Evolutionary conservation across 495 filamentous ascomycete genomes (phyloP).

Genomic region (Talaromyces liani): DNA sequence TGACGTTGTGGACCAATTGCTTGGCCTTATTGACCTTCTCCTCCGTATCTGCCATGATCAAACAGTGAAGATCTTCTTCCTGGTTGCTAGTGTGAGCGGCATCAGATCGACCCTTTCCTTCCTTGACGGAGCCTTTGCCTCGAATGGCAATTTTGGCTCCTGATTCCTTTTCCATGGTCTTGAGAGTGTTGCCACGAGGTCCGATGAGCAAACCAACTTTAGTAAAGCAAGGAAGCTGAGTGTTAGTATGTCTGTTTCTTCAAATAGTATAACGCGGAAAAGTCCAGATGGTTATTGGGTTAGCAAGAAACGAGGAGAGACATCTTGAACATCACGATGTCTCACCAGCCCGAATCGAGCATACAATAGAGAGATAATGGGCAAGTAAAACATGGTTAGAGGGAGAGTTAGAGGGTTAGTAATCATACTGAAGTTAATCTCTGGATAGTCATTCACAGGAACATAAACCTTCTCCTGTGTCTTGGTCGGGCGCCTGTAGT

Average conservation of each 20-base stretch:
- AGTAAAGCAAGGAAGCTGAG: constrained; percentile 72
- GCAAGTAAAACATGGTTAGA: constrained; percentile 48
- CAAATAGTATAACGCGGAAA: constrained; percentile 13
- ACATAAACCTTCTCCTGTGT: constrained; percentile 99
- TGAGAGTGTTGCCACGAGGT: constrained; percentile 97
- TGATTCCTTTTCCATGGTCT: constrained; percentile 98
- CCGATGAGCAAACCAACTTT: constrained; percentile 99
- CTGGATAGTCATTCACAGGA: constrained; percentile 99
- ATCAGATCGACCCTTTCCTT: constrained; percentile 98
- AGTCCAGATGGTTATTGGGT: constrained; percentile 36
- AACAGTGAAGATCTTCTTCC: constrained; percentile 96
- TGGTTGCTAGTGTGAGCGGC: constrained; percentile 98
- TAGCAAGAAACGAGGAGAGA: constrained; percentile 51
- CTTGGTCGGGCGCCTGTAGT: constrained; percentile 97
- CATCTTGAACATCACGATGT: constrained; percentile 27
- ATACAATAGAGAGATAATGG: constrained; percentile 34
- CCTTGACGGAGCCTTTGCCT: constrained; percentile 98
- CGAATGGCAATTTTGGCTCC: constrained; percentile 97
- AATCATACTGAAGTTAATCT: constrained; percentile 99
- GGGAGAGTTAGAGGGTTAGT: constrained; percentile 89
- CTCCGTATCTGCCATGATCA: constrained; percentile 99
- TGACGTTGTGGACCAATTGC: constrained; percentile 92
- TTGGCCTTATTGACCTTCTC: constrained; percentile 98
- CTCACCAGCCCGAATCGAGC: constrained; percentile 41
- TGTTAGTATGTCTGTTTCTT: constrained; percentile 66